These are phyloP conservation scores for Diplocarpon rosae DNA, from an alignment of 2,329 filamentous ascomycete species.

Conservation along the genomic window DNA sequence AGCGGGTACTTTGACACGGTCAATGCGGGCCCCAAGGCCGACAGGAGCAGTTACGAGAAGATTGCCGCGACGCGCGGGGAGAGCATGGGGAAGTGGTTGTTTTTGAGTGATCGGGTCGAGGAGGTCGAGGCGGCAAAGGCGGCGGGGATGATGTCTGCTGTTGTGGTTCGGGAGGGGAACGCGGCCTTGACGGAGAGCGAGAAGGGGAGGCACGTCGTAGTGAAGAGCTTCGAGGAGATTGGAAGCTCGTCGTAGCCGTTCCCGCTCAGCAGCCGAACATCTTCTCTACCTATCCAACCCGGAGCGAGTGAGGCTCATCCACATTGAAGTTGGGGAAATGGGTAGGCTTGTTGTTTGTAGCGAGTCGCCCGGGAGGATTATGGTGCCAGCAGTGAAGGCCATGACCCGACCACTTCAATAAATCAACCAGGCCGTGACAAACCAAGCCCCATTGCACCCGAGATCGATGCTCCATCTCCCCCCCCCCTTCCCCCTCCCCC, in stretches of 20 bases:
- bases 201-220: slow-evolving; percentile 18
- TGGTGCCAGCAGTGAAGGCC: no score
- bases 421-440: no score
- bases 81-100: slow-evolving; percentile 49
- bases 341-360: no score
- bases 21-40: slow-evolving; percentile 66
- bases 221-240: slow-evolving; percentile 23
- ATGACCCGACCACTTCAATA: no score
- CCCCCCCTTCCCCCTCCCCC: no score
- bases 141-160: slow-evolving; percentile 51
- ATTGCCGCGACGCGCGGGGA: slow-evolving; percentile 29
- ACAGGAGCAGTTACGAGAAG: slow-evolving; percentile 50
- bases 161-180: slow-evolving; percentile 61
- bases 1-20: slow-evolving; percentile 68
- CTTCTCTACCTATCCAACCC: no score
- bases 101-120: slow-evolving; percentile 69
- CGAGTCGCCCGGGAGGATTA: no score
- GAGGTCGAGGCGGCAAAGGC: slow-evolving; percentile 52
- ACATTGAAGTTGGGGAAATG: no score
- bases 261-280: no score
- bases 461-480: no score
- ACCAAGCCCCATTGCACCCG: no score
- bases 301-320: no score
- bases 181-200: slow-evolving; percentile 44
- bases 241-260: background rate